These are phyloP conservation scores for Carex arenaria DNA, from an alignment of 202 grass and related monocot genomes.

Conservation along the genomic window DNA sequence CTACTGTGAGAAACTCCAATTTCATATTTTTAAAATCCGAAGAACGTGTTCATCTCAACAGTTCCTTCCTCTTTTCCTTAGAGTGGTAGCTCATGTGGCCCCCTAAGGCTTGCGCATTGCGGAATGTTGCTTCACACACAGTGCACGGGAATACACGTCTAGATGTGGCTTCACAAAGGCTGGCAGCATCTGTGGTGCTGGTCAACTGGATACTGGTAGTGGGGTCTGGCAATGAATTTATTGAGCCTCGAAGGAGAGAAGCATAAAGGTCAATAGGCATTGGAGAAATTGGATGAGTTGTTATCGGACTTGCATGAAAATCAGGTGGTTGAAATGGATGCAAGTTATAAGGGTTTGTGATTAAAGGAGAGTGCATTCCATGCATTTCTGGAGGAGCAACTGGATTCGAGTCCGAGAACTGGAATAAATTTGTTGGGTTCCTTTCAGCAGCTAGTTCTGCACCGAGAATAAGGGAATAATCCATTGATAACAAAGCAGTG, in stretches of 20 bases:
- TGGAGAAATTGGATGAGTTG: not conserved
- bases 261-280: not conserved
- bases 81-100: conserved; percentile 27
- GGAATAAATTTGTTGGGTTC: not conserved
- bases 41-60: not conserved
- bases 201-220: not conserved
- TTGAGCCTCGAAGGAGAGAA: not conserved
- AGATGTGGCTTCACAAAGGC: not conserved
- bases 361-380: not conserved
- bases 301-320: not conserved
- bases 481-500: conserved; percentile 4
- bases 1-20: not conserved
- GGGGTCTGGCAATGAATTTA: not conserved
- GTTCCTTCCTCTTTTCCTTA: conserved; percentile 9
- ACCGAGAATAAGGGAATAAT: not conserved
- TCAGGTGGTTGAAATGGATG: not conserved
- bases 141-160: not conserved
- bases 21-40: not conserved
- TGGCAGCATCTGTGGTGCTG: not conserved
- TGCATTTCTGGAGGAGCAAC: not conserved
- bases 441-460: not conserved
- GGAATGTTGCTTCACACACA: not conserved
- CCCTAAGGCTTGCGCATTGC: conserved; percentile 19
- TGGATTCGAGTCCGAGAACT: not conserved
- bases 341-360: not conserved